These are phyloP conservation scores for Coriaria nepalensis DNA, from an alignment of 306 rosid genomes.

Conservation along the genomic window DNA sequence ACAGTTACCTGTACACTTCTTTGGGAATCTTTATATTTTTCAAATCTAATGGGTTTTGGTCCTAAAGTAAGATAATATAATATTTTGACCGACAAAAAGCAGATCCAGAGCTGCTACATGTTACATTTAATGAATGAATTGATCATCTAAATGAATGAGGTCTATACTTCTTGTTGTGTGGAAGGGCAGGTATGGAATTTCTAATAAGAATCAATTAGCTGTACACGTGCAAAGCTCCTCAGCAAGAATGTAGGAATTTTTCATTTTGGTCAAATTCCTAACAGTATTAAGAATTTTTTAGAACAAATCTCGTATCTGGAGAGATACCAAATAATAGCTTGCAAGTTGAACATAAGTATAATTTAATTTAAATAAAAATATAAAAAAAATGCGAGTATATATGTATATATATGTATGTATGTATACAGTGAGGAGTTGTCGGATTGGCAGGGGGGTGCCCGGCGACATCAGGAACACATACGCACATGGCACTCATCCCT, in stretches of 20 bases:
- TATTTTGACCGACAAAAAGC: too few species aligned
- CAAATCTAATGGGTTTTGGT: too few species aligned
- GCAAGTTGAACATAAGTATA: too few species aligned
- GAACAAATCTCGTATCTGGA: slow-evolving; percentile 6
- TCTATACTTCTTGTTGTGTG: neutral
- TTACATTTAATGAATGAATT: too few species aligned
- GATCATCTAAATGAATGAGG: neutral
- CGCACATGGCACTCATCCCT: slow-evolving; percentile 46
- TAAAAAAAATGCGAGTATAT: neutral
- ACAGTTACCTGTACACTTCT: too few species aligned
- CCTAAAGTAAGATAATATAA: too few species aligned
- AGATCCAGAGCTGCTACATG: too few species aligned
- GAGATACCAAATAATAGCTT: neutral
- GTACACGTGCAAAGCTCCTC: slow-evolving; percentile 43
- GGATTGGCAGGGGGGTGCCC: slow-evolving; percentile 28
- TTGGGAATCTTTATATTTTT: too few species aligned
- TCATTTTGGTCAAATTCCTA: too few species aligned
- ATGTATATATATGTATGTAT: too few species aligned
- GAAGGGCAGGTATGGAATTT: slow-evolving; percentile 16
- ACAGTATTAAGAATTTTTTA: too few species aligned
- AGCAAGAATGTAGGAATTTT: neutral
- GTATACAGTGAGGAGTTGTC: slow-evolving; percentile 21
- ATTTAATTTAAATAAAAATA: neutral
- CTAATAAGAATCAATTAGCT: slow-evolving; percentile 25
- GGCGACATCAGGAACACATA: slow-evolving; percentile 36